Percentiles rank a stretch among this genome's conserved stretches.
Evolutionary conservation across 1,284 basidiomycete genomes (phyloP).

Genomic region (Irpex sp.): DNA sequence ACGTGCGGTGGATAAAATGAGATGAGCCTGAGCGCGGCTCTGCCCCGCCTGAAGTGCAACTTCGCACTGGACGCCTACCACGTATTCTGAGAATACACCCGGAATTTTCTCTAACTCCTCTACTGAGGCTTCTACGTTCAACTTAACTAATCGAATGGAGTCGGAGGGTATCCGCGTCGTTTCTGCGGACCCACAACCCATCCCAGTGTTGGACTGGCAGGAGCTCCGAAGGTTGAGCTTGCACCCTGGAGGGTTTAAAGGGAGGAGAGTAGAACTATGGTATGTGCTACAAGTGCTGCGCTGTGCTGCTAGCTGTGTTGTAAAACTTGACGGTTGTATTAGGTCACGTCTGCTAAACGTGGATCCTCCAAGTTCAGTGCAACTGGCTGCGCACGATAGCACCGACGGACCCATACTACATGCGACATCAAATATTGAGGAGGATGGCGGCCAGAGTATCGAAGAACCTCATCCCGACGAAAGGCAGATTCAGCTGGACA

Average conservation of each 20-base stretch:
- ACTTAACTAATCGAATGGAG: not conserved
- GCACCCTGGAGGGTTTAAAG: slow-evolving; percentile 59
- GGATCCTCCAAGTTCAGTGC: not conserved
- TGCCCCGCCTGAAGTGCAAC: no score
- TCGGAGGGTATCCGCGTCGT: not conserved
- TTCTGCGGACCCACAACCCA: not conserved
- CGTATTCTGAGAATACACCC: no score
- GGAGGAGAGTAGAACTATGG: slow-evolving; percentile 55
- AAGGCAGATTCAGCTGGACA: slow-evolving; percentile 82
- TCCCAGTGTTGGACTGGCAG: slow-evolving; percentile 41
- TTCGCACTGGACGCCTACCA: no score
- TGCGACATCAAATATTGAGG: not conserved
- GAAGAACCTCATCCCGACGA: slow-evolving; percentile 66
- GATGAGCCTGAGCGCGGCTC: no score
- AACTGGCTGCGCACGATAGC: no score
- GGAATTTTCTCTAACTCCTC: no score
- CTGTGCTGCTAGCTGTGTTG: not conserved
- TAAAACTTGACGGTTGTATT: slow-evolving; percentile 13
- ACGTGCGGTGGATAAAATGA: no score
- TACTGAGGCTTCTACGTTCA: no score
- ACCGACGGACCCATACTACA: not conserved
- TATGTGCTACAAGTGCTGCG: slow-evolving; percentile 25
- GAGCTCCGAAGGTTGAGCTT: slow-evolving; percentile 47
- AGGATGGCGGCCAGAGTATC: not conserved
- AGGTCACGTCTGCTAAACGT: slow-evolving; percentile 21